Evolutionary conservation across 352 stramenopile genomes (phyloP), one percentile per base, ranked within the genome.

Genomic region (Pythium brachiatum): DNA sequence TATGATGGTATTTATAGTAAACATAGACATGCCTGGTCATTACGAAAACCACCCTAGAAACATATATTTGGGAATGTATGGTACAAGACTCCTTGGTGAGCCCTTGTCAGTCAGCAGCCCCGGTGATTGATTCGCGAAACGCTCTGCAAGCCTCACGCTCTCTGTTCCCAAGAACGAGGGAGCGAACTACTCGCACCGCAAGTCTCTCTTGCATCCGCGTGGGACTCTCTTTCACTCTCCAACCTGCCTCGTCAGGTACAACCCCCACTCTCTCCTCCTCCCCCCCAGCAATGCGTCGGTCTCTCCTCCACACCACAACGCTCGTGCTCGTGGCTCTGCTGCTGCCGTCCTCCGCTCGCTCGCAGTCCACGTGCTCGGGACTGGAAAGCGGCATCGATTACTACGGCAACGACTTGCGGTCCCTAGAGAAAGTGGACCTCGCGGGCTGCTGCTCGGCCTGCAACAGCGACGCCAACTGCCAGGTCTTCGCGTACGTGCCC

Each of bases 381-480:
- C 36, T 20, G 36, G 36, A 43, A 15, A 43, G 78, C 74, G 66
- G 85, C 56, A 65, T 46, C 0, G 38, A 73, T 21, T 88, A 79
- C 58, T 88, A 86, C 68, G 36, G 36, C 36, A 43, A 43, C 36
- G 36, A 43, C 36, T 15, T 43, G 9, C 36, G 36, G 1, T 11
- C 36, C 5, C 12, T 43, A 5, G n/a, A 43, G 12, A 43, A 43
- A 2, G 36, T 43, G 12, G 36, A 43, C 36, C 36, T 43, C 15
- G 36, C 36, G 5, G 36, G 12, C 5, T 43, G 36, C 13, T 43
- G 36, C 36, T 20, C 12, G 11, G 36, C 57, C 26, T 36, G 46
- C 39, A 46, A 21, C 53, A 13, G 29, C 23, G 85, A 75, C 48
- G 79, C 74, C 23, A 85, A 75, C 46, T 64, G 68, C 0, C 53